Evolutionary conservation across 2,329 filamentous ascomycete species (phyloP).

Genomic region (Aureobasidium subglaciale): DNA sequence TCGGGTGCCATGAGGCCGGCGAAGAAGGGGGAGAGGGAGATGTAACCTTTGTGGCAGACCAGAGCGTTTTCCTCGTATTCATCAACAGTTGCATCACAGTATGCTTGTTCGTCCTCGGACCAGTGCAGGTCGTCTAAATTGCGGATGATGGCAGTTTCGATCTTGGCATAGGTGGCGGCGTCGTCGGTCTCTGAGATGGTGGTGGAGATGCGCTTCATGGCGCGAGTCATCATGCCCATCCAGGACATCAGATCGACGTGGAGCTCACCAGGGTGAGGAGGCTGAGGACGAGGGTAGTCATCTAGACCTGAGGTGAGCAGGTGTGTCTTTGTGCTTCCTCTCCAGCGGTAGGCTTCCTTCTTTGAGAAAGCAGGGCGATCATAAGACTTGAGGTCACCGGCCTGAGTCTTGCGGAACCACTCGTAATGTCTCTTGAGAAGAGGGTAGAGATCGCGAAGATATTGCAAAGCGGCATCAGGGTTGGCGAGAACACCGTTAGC

Average conservation of each 20-base stretch:
- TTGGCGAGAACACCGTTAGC: conserved; percentile 55
- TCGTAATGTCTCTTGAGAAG: conserved; percentile 81
- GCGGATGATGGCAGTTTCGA: conserved; percentile 67
- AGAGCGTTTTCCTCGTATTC: conserved; percentile 85
- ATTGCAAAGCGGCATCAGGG: conserved; percentile 59
- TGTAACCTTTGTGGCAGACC: conserved; percentile 94
- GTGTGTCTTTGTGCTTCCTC: conserved; percentile 77
- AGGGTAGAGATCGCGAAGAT: conserved; percentile 73
- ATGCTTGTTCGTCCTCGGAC: conserved; percentile 71
- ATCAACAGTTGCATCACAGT: conserved; percentile 92
- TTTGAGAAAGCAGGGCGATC: conserved; percentile 80
- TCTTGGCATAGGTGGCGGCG: conserved; percentile 61
- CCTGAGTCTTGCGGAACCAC: conserved; percentile 92
- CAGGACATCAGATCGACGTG: conserved; percentile 92
- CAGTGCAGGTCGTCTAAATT: conserved; percentile 95
- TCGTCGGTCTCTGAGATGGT: conserved; percentile 73
- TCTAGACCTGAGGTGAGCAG: conserved; percentile 90
- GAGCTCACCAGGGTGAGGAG: conserved; percentile 90
- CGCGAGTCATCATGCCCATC: conserved; percentile 93
- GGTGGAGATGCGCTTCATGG: conserved; percentile 71
- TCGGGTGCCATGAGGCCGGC: conserved; percentile 70
- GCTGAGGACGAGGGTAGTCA: conserved; percentile 89
- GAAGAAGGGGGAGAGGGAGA: conserved; percentile 88
- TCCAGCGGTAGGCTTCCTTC: conserved; percentile 94
- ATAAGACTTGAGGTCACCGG: conserved; percentile 82